Percentiles rank a stretch among this genome's conserved stretches.
These are phyloP conservation scores for Carex arenaria DNA, from an alignment of 202 grass and related monocot species.

Conservation along the genomic window DNA sequence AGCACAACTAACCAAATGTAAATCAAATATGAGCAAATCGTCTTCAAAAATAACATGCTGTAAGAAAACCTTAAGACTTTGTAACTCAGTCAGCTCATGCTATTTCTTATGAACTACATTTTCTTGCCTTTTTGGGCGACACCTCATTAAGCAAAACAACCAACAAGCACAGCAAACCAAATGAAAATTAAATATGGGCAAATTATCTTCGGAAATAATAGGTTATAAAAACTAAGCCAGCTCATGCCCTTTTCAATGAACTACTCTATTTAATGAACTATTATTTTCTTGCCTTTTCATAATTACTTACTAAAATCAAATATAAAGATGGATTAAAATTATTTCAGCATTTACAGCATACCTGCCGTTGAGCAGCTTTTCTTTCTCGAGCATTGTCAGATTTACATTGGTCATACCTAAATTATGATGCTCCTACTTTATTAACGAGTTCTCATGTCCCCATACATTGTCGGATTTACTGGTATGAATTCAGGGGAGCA, in stretches of 20 bases:
- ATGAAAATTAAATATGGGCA: background rate
- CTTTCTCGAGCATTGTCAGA: conserved; percentile 44
- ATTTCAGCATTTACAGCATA: conserved; percentile 19
- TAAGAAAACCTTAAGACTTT: background rate
- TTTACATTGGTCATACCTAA: no score
- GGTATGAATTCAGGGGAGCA: no score
- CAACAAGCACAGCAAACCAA: background rate
- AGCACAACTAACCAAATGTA: background rate
- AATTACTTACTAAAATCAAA: background rate
- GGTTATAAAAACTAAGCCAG: background rate
- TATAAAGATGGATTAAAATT: conserved; percentile 2
- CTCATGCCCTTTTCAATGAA: no score
- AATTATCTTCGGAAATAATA: background rate
- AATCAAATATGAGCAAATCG: background rate
- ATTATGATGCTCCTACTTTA: no score
- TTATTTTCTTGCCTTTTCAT: background rate
- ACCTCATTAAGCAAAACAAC: background rate
- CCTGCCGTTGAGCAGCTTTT: conserved; percentile 60
- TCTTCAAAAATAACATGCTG: background rate
- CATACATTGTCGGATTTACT: no score
- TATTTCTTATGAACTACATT: background rate
- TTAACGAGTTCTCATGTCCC: no score
- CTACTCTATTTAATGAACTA: background rate
- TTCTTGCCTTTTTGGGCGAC: background rate
- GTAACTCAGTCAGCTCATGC: background rate